phyloP scores from a whole-genome alignment of 148 eudicot genomes.

The Hydrangea macrophylla region DNA sequence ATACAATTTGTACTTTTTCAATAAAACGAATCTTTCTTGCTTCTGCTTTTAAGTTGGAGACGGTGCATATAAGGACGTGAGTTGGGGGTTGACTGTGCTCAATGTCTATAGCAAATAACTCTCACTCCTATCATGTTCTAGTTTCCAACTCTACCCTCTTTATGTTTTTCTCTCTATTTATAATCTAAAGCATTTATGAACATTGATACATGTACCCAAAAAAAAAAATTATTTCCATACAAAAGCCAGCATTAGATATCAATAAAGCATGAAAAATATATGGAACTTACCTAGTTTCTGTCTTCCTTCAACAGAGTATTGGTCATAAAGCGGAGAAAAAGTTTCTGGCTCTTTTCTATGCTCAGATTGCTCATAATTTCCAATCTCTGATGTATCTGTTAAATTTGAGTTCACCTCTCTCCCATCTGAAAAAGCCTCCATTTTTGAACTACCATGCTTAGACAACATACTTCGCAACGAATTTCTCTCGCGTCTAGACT shows the following conservation, averaged over 20 bases:
- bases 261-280: constrained; percentile 8
- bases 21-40: too few species aligned
- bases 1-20: too few species aligned
- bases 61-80: too few species aligned
- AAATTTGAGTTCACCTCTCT: constrained; percentile 22
- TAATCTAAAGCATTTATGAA: too few species aligned
- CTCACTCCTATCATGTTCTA: too few species aligned
- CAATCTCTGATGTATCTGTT: constrained; percentile 19
- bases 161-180: too few species aligned
- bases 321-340: constrained; percentile 28
- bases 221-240: background rate
- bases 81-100: too few species aligned
- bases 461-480: constrained; percentile 64
- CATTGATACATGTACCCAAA: too few species aligned
- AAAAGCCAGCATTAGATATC: background rate
- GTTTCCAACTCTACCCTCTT: too few species aligned
- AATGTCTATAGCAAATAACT: too few species aligned
- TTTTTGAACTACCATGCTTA: constrained; percentile 42
- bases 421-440: constrained; percentile 28
- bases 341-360: constrained; percentile 27
- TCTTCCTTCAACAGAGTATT: constrained; percentile 27
- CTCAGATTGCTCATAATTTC: constrained; percentile 36
- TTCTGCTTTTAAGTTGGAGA: too few species aligned
- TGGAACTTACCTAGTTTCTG: constrained; percentile 44
- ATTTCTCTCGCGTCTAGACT: constrained; percentile 45